Conservation (phyloP, 1,139 yeast genomes). For the Torulaspora pretoriensis region DNA sequence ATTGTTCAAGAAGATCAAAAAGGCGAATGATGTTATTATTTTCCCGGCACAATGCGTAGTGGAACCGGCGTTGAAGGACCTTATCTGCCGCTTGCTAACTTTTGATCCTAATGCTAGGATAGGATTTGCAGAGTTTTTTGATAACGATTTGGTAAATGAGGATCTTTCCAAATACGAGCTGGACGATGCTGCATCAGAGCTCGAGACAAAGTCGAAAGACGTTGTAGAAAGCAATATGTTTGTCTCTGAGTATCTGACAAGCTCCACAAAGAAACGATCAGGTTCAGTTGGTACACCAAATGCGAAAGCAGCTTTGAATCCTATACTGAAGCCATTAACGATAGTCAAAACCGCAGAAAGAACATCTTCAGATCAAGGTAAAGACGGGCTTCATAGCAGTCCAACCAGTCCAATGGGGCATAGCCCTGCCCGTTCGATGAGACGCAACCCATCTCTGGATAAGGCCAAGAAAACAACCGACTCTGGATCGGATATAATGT, state of each 20-base stretch:
- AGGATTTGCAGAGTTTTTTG: slow-evolving; percentile 82
- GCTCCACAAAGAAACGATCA: slow-evolving; percentile 13
- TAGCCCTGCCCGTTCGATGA: slow-evolving; percentile 9
- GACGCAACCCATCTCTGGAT: slow-evolving; percentile 20
- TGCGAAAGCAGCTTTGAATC: slow-evolving; percentile 5
- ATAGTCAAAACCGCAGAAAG: slow-evolving; percentile 3
- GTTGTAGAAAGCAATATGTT: slow-evolving; percentile 64
- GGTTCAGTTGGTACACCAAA: neutral
- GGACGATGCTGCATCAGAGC: slow-evolving; percentile 34
- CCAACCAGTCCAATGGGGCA: slow-evolving; percentile 1
- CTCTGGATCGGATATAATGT: slow-evolving; percentile 20
- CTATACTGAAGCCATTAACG: slow-evolving; percentile 10
- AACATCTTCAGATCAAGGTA: neutral
- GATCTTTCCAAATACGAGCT: slow-evolving; percentile 37
- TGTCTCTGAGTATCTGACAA: slow-evolving; percentile 66
- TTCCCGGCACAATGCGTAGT: slow-evolving; percentile 57
- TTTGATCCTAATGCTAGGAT: slow-evolving; percentile 85
- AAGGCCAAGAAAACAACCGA: slow-evolving; percentile 11
- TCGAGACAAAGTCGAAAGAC: slow-evolving; percentile 60
- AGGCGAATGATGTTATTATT: slow-evolving; percentile 66
- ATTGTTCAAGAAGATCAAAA: slow-evolving; percentile 76
- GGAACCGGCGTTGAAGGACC: slow-evolving; percentile 52
- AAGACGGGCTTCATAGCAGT: neutral
- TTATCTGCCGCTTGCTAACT: slow-evolving; percentile 71
- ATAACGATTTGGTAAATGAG: slow-evolving; percentile 42